Evolutionary conservation across 129 eudicot species (phyloP).

Genomic region (Artemisia tridentata): DNA sequence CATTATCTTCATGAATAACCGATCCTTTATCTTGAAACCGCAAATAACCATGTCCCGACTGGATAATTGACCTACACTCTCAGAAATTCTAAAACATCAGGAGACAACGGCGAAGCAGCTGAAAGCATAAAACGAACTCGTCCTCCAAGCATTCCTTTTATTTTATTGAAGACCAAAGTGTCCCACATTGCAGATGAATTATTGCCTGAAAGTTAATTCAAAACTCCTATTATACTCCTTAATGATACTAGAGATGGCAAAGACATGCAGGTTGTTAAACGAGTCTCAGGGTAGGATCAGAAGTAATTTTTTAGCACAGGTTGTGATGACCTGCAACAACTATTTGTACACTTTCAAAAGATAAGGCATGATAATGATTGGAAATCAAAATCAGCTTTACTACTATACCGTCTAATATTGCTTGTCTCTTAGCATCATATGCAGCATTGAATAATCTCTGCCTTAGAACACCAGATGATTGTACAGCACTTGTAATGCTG

Average conservation of each 20-base stretch:
- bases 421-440: conserved; percentile 72
- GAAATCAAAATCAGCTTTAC: too few species aligned
- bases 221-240: too few species aligned
- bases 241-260: too few species aligned
- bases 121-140: conserved; percentile 76
- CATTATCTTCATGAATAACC: too few species aligned
- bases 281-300: too few species aligned
- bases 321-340: too few species aligned
- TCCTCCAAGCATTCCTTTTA: conserved; percentile 78
- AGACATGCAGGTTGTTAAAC: too few species aligned
- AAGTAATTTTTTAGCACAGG: too few species aligned
- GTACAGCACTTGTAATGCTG: conserved; percentile 67
- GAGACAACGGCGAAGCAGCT: conserved; percentile 83
- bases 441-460: conserved; percentile 74
- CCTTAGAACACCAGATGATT: conserved; percentile 63
- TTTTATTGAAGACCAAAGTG: conserved; percentile 68
- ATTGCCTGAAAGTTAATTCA: conserved; percentile 49
- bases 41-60: too few species aligned
- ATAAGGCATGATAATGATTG: too few species aligned
- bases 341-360: too few species aligned
- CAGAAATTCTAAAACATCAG: conserved; percentile 83
- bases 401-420: conserved; percentile 54
- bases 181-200: conserved; percentile 84
- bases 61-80: conserved; percentile 56
- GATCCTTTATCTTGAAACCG: too few species aligned